Percentiles rank a stretch among this genome's conserved stretches.
Evolutionary conservation across 768 basidiomycete species (phyloP).

Genomic region (Pleurotus citrinopileatus): DNA sequence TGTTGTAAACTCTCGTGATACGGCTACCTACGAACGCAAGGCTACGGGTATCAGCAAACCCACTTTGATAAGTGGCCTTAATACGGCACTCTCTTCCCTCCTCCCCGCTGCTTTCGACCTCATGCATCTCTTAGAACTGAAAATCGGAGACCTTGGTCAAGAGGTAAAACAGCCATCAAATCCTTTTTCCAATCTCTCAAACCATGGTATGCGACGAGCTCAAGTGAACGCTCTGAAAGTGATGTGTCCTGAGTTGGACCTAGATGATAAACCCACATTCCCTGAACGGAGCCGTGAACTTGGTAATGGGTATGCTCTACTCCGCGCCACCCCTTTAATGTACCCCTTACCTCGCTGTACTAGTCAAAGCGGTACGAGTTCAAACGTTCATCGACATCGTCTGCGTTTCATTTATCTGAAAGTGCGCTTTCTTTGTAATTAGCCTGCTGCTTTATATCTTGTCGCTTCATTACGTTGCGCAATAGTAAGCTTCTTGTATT

Average conservation of each 20-base stretch:
- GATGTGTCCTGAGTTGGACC: constrained; percentile 11
- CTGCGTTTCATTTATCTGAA: too few relatives aligned
- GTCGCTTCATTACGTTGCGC: too few relatives aligned
- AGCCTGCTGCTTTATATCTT: too few relatives aligned
- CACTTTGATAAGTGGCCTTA: constrained; percentile 24
- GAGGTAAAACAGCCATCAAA: constrained; percentile 19
- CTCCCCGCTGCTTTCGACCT: constrained; percentile 28
- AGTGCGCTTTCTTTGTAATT: too few relatives aligned
- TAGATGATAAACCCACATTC: background rate
- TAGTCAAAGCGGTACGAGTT: too few relatives aligned
- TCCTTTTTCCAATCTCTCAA: constrained; percentile 19
- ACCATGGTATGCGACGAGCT: constrained; percentile 13
- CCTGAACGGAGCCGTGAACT: constrained; percentile 3
- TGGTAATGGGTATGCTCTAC: constrained; percentile 8
- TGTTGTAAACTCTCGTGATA: constrained; percentile 15
- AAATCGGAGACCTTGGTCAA: constrained; percentile 21
- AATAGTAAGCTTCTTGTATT: too few relatives aligned
- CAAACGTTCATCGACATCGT: too few relatives aligned
- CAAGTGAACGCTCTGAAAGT: constrained; percentile 11
- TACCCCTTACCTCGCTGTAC: too few relatives aligned
- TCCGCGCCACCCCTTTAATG: too few relatives aligned
- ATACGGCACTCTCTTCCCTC: constrained; percentile 17
- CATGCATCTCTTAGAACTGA: constrained; percentile 29
- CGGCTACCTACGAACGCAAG: constrained; percentile 17
- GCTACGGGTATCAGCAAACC: constrained; percentile 31